Evolutionary conservation across 2,329 filamentous ascomycete species (phyloP), one percentile per base, ranked within the genome.

Genomic region (Neophaeococcomyces aloes): DNA sequence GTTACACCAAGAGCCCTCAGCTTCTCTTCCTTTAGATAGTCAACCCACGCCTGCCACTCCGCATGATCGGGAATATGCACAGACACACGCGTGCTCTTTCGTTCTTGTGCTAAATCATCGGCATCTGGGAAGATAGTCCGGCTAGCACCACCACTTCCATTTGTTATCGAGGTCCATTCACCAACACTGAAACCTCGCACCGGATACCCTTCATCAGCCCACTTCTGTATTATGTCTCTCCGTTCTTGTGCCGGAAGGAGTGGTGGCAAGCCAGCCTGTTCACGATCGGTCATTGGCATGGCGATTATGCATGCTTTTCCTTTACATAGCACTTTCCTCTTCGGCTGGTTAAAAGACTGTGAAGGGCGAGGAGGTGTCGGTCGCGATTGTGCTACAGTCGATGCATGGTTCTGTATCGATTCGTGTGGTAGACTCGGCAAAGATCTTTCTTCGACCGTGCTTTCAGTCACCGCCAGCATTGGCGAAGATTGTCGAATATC

Each of bases 1-100:
- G 79, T 87, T 10, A 96, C 91, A 51, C 91, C 91, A 44, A 98
- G 72, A 39, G 89, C 88, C 48, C 87, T 80, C 41, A 98, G 71
- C 65, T 95, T 98, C 48, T 89, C 86, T 66, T 98, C 91, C 53
- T 85, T 79, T 29, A 96, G 69, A 53, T 83, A 81, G 43, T 83
- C 76, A 46, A 88, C 83, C 61, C 96, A 94, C 19, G 78, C 71
- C 57, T 86, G 82, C 81, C 81, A 85, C 55, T 76, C 73, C 31
- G 59, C 66, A 54, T 63, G 63, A 48, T 70, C 57, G 3, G 68
- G 67, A 47, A 71, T 65, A 14, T 58, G 61, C 44, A 71, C 59
- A 8, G 53, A 53, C 45, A 57, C 64, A 7, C 55, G 53, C 27
- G 57, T 56, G 13, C 55, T 44, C 33, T 59, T 57, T 36, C 53